Evolutionary conservation across 2,329 filamentous ascomycete species (phyloP), one percentile per base, ranked within the genome.

Genomic region (Fusarium bulbicola): DNA sequence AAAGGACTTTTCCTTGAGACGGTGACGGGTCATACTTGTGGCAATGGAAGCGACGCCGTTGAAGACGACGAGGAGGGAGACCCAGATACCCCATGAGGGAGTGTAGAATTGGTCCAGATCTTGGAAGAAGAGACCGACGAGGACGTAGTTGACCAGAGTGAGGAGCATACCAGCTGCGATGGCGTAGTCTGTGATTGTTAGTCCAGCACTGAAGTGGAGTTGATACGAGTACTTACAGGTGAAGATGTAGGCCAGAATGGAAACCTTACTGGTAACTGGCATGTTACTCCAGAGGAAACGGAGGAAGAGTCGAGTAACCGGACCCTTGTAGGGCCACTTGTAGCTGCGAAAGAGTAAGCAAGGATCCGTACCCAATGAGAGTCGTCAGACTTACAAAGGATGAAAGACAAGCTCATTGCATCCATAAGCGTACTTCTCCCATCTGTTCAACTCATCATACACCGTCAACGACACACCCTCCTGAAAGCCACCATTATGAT

Each of bases 351-450:
- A 6, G 11, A 20, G 47, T 49, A 0, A 49, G 46, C 13, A 4
- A 13, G 6, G 0, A 16, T 10, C 10, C 2, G 2, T 10, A 8
- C 1, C 10, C 2, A 13, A 13, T 5, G 3, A 4, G 3, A 12
- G 0, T 3, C 3, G 11, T 20, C 30, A 34, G 21, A 24, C 47
- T 50, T 50, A 83, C 43, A 93, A 80, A 0, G 92, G 92, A 74
- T 92, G 86, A 84, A 93, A 93, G 24, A 93, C 85, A 54, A 93
- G 82, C 80, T 93, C 92, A 77, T 90, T 92, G 77, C 90, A 92
- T 13, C 92, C 92, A 73, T 92, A 93, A 1, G 91, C 90, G 62
- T 93, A 92, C 82, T 93, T 93, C 77, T 93, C 90, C 92, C 92
- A 93, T 52, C 92, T 89, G 18, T 89, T 88, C 42, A 93, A 82